phyloP scores from a whole-genome alignment of 164 flowering plant species.

The Umbellularia californica region DNA sequence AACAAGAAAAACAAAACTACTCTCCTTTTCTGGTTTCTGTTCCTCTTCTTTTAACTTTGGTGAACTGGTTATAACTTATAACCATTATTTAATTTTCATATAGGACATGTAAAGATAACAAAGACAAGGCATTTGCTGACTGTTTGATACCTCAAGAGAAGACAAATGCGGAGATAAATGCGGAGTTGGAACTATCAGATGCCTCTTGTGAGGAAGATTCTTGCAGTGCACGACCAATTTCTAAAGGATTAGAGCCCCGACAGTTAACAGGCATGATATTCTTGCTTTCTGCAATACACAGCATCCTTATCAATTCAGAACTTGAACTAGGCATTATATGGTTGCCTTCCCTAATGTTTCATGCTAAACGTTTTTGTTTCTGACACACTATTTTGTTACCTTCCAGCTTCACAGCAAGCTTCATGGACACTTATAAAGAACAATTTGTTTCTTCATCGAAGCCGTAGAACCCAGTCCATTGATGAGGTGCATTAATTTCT shows the following conservation, averaged over 20 bases:
- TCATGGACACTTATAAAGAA: slow-evolving; percentile 56
- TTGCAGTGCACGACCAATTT: slow-evolving; percentile 21
- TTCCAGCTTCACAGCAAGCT: slow-evolving; percentile 47
- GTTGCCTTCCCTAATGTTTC: not conserved
- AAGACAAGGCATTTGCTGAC: slow-evolving; percentile 72
- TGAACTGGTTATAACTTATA: slow-evolving; percentile 1
- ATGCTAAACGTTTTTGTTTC: not conserved
- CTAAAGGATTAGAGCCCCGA: slow-evolving; percentile 25
- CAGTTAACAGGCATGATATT: slow-evolving; percentile 36
- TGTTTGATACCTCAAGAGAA: slow-evolving; percentile 94
- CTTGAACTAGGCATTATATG: not conserved
- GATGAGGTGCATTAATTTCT: slow-evolving; percentile 63
- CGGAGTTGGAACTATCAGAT: slow-evolving; percentile 88
- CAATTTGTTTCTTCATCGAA: slow-evolving; percentile 84
- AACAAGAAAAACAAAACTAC: no score
- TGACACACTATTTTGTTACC: slow-evolving; percentile 1
- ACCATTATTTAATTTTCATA: slow-evolving; percentile 7
- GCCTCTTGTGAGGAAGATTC: slow-evolving; percentile 73
- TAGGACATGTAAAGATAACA: slow-evolving; percentile 91
- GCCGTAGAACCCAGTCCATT: slow-evolving; percentile 66
- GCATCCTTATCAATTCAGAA: not conserved
- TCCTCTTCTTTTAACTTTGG: not conserved
- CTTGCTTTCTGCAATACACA: not conserved
- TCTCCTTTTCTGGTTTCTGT: no score
- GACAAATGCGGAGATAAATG: slow-evolving; percentile 86